Evolutionary conservation across 371 early-diverging fungal genomes (phyloP).

Genomic region (Funneliformis caledonium): DNA sequence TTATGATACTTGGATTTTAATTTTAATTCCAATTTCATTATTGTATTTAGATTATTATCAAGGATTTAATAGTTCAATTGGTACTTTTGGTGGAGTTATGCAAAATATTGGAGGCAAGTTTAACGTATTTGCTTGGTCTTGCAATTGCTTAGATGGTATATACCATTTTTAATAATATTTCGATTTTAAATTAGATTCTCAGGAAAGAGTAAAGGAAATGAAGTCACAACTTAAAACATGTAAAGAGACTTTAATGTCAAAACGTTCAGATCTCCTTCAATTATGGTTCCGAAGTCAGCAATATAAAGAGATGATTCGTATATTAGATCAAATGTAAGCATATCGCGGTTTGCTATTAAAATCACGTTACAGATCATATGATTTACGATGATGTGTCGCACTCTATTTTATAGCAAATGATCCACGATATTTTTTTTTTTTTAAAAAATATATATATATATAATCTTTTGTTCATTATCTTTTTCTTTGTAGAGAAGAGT

Average conservation of each 20-base stretch:
- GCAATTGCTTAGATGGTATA: neutral
- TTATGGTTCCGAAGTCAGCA: slow-evolving; percentile 43
- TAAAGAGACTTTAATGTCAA: slow-evolving; percentile 37
- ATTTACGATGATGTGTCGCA: too few species aligned
- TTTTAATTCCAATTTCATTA: neutral
- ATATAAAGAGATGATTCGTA: slow-evolving; percentile 44
- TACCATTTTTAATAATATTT: neutral
- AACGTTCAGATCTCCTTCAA: slow-evolving; percentile 40
- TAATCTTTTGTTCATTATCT: neutral
- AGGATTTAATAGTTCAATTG: slow-evolving; percentile 92
- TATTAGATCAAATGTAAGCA: slow-evolving; percentile 42
- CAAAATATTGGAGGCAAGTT: slow-evolving; percentile 36
- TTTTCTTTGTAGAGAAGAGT: slow-evolving; percentile 67
- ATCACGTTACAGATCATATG: too few species aligned
- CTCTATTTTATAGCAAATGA: too few species aligned
- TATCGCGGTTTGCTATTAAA: too few species aligned
- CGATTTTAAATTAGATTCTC: slow-evolving; percentile 12
- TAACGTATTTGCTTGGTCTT: neutral
- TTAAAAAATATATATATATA: neutral
- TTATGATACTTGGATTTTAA: neutral
- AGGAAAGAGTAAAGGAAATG: slow-evolving; percentile 37
- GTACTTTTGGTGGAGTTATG: slow-evolving; percentile 88
- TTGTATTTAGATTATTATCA: slow-evolving; percentile 82
- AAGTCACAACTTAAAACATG: slow-evolving; percentile 31
- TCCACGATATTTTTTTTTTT: neutral